phyloP scores from a whole-genome alignment of 345 rosid genomes.

The Euphorbia tirucalli region DNA sequence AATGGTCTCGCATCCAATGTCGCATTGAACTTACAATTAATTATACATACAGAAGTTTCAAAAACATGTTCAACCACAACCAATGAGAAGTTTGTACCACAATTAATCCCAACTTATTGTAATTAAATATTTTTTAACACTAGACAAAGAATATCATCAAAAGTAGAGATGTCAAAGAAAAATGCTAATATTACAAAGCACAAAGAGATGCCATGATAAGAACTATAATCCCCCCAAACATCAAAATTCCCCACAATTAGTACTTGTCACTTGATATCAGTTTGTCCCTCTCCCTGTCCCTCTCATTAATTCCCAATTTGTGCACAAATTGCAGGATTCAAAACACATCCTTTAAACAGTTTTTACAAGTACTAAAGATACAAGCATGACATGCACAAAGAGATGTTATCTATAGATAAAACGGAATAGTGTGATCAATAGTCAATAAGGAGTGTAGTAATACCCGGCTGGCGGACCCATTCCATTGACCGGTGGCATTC shows the following conservation, averaged over 20 bases:
- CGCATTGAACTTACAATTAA: neutral
- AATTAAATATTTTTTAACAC: neutral
- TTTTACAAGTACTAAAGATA: conserved; percentile 13
- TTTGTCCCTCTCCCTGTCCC: conserved; percentile 17
- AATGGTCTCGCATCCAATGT: neutral
- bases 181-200: conserved; percentile 40
- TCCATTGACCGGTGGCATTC: conserved; percentile 54
- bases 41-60: too few relatives aligned
- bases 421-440: neutral
- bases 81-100: too few relatives aligned
- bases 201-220: conserved; percentile 25
- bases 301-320: conserved; percentile 13
- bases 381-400: conserved; percentile 30
- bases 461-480: conserved; percentile 50
- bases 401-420: conserved; percentile 26
- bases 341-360: conserved; percentile 21
- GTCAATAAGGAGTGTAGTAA: conserved; percentile 43
- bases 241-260: conserved; percentile 28
- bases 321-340: conserved; percentile 30
- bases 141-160: conserved; percentile 4
- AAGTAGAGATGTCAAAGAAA: conserved; percentile 11
- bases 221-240: conserved; percentile 31
- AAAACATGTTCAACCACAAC: neutral
- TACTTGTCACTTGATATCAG: conserved; percentile 8
- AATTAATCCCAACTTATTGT: neutral